These are phyloP conservation scores for Phytophthora cactorum DNA, from an alignment of 352 stramenopile species.

Conservation along the genomic window DNA sequence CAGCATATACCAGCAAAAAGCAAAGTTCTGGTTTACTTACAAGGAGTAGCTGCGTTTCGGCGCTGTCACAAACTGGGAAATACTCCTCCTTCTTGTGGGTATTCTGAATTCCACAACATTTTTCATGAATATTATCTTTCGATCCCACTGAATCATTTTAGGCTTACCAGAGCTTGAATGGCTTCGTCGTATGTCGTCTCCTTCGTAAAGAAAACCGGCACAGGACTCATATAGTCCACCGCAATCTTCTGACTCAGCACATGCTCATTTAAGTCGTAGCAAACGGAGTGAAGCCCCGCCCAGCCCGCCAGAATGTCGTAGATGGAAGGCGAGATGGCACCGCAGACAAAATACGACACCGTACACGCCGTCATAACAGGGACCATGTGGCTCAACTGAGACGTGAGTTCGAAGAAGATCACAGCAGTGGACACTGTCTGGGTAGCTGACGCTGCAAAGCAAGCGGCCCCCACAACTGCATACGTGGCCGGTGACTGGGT, in stretches of 20 bases:
- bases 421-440: conserved; percentile 89
- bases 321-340: conserved; percentile 80
- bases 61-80: conserved; percentile 75
- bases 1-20: neutral
- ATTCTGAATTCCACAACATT: conserved; percentile 42
- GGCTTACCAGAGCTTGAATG: conserved; percentile 64
- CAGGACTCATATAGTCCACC: conserved; percentile 68
- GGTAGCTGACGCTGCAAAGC: conserved; percentile 91
- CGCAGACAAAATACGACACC: conserved; percentile 84
- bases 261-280: conserved; percentile 85
- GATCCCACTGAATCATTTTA: neutral
- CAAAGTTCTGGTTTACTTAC: conserved; percentile 23
- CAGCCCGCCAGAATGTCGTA: conserved; percentile 88
- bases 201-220: conserved; percentile 66
- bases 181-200: conserved; percentile 83
- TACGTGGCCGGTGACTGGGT: conserved; percentile 86
- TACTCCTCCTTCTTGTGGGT: conserved; percentile 81
- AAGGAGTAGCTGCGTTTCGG: conserved; percentile 57
- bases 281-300: conserved; percentile 79
- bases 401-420: conserved; percentile 91
- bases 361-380: conserved; percentile 86
- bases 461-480: conserved; percentile 91
- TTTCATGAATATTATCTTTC: neutral
- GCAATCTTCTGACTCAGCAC: conserved; percentile 78
- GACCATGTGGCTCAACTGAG: conserved; percentile 87